phyloP scores from a whole-genome alignment of 2,329 filamentous ascomycete genomes.

The Botrytis sinoallii region DNA sequence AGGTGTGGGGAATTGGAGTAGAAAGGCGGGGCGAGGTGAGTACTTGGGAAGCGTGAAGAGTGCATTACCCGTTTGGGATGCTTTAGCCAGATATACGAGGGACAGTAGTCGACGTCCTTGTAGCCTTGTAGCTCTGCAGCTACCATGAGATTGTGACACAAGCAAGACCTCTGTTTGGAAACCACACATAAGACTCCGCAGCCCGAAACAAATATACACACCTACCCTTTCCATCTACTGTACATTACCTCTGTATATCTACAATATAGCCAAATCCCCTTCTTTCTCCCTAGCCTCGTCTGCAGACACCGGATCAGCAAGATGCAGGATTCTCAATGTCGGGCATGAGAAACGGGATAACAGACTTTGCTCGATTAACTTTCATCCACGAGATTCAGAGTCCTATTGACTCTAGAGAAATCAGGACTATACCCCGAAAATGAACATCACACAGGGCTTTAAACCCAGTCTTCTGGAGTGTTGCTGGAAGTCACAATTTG shows the following conservation, averaged over 20 bases:
- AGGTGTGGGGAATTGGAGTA: background rate
- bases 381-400: fast-evolving
- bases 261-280: background rate
- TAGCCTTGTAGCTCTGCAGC: background rate
- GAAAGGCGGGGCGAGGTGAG: background rate
- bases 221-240: background rate
- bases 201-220: background rate
- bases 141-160: background rate
- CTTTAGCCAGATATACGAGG: background rate
- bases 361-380: background rate
- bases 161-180: background rate
- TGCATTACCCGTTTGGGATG: background rate
- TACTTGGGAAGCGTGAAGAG: background rate
- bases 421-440: fast-evolving
- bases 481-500: background rate
- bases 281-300: background rate
- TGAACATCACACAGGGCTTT: background rate
- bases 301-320: background rate
- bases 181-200: background rate
- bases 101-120: background rate
- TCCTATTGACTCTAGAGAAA: background rate
- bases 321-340: background rate
- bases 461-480: background rate
- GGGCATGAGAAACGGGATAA: background rate
- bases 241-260: background rate